Base-by-base conservation (phyloP, 208 protist genomes). In the Naegleria gruberi region DNA sequence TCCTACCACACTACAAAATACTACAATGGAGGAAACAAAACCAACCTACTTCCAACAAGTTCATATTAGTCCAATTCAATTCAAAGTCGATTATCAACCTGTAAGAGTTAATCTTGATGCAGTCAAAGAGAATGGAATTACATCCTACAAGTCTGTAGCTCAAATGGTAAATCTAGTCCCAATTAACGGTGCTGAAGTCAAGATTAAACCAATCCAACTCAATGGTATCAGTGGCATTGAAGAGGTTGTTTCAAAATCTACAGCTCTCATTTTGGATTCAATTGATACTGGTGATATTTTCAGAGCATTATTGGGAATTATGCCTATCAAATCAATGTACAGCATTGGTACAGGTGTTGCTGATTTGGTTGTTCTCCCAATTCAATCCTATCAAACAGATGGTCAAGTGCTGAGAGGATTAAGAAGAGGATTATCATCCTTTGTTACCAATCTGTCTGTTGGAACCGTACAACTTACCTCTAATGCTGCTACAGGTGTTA, bases 1-100 rank as follows among this genome's bases (percentile, higher is more conserved):
- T 8, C 15, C 15, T 23, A 65, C 51, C 12, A 19, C 2, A 3
- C 19, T 65, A 30, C 19, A 77, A 77, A 77, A 26, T 4, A 37
- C 17, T 7, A 5, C 30, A 77, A 77, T 19, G 26, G 12, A 51
- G n/a, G n/a, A n/a, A n/a, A 30, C 51, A 65, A 37, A 19, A 8
- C 65, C 17, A 77, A 77, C 65, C 65, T 77, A 88, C 30, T 88
- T 88, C 34, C 84, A 65, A 65, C 19, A 17, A 12, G 19, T 88
- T 42, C 5, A 6, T 6, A 4, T 88, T 42, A 88, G 84, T 42
- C 45, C 43, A 40, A 41, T 88, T 7, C 3, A 40, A 4, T 57
- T 88, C 0, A 65, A 65, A 43, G 42, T 88, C 30, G 84, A 88
- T 57, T 88, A 88, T 88, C 84, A 88, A 57, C 84, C 84, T 30